Evolutionary conservation across 768 basidiomycete species (phyloP).

Genomic region (Mycena sanguinolenta): DNA sequence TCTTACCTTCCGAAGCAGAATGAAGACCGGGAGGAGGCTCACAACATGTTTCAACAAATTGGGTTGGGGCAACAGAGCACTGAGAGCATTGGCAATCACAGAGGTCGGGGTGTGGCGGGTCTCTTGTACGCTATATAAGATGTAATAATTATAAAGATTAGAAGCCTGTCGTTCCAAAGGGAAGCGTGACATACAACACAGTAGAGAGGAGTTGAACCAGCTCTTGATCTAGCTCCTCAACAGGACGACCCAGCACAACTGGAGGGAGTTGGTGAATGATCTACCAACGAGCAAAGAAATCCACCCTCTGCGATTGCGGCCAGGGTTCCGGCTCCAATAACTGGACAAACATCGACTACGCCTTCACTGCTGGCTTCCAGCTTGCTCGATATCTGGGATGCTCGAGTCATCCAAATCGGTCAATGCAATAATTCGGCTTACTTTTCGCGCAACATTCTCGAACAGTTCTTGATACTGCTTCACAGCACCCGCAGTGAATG

Average conservation of each 20-base stretch:
- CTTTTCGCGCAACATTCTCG: conserved; percentile 3
- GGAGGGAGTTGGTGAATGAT: conserved; percentile 3
- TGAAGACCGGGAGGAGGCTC: neutral
- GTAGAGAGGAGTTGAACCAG: conserved; percentile 1
- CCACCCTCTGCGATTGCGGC: neutral
- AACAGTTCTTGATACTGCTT: conserved; percentile 3
- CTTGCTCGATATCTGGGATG: neutral
- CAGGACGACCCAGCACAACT: conserved; percentile 7
- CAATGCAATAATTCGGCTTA: neutral
- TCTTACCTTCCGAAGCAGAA: neutral
- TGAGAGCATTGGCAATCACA: neutral
- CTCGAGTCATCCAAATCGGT: neutral
- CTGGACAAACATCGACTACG: conserved; percentile 1
- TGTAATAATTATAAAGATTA: neutral
- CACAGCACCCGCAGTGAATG: neutral
- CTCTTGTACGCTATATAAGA: conserved; percentile 1
- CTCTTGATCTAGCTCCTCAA: conserved; percentile 1
- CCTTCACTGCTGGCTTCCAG: neutral
- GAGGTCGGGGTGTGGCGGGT: neutral
- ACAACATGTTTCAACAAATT: conserved; percentile 5
- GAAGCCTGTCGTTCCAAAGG: neutral
- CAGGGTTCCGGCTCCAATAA: conserved; percentile 2
- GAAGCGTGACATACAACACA: neutral
- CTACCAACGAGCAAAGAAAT: neutral
- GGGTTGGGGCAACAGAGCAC: conserved; percentile 1